Evolutionary conservation across 495 filamentous ascomycete genomes (phyloP), one percentile per base, ranked within the genome.

Genomic region (Penicillium mononematosum): DNA sequence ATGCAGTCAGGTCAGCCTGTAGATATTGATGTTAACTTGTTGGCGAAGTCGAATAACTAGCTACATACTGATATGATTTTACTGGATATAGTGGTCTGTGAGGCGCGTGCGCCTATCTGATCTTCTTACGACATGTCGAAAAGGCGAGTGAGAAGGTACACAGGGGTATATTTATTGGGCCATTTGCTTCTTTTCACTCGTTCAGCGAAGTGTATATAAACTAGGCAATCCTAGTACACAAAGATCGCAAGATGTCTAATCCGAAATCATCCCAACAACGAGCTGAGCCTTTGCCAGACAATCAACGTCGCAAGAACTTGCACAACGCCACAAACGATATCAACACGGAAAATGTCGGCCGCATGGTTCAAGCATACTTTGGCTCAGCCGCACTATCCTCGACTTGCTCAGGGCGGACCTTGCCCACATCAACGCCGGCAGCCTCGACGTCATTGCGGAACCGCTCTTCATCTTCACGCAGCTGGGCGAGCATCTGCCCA

Each of bases 391-490:
- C 27, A 46, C 39, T n/a, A 31, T 58, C 52, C 45, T 70, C 68
- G 10, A 70, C 31, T 42, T 65, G 61, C 55, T 68, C 55, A 9
- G 27, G 24, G 5, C 41, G 46, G 32, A 58, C 20, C 59, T 71
- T 71, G n/a, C 31, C 48, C 3, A 45, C 50, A 25, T 58, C 59
- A 25, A 66, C 31, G 19, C 69, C 67, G 24, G 65, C 64, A 24
- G 69, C 78, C 58, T 79, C 75, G 5, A 76, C 66, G 45, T 82
- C 78, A n/a, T 72, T 73, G 31, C 81, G 69, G 68, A 84, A 83
- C 24, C 72, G 71, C 53, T 76, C 78, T 22, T 84, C 82, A 32
- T 81, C 64, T 6, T 68, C 66, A 14, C 66, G 65, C 25, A 87
- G 70, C 61, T 82, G 72, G 10, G 55, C 70, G 67, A 86, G 76